Evolutionary conservation across 768 basidiomycete genomes (phyloP), one percentile per base, ranked within the genome.

Genomic region (Suillus fuscotomentosus): DNA sequence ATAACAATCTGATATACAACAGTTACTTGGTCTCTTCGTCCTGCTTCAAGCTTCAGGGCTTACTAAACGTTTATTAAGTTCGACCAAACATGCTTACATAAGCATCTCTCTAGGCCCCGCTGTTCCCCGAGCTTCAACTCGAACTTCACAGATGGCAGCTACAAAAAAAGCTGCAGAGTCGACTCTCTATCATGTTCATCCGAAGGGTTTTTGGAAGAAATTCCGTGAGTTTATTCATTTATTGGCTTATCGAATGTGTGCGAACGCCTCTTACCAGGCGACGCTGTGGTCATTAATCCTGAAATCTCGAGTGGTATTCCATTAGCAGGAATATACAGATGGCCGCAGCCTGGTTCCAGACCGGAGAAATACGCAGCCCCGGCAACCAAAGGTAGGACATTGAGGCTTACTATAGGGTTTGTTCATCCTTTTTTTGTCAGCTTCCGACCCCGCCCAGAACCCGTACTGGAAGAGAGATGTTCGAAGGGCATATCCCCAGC

Each of bases 401-500:
- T 51, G 51, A n/a, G 17, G 5, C 5, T n/a, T 24, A 15, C 67
- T 20, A 17, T 15, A 8, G 10, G 14, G 54, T 7, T 3, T 61
- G n/a, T 34, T 59, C 55, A 61, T 61, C 17, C 15, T 24, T 64
- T 47, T 63, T 36, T 34, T 47, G 53, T n/a, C 60, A 92, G 92
- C 92, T 27, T 94, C 92, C 50, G 93, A 95, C 77, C 86, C 86
- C 45, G 93, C 93, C 39, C 84, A 93, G 80, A 94, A 94, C 76
- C 92, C 91, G 63, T 98, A 98, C 83, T 96, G 91, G 89, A 97
- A 97, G 78, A 92, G 95, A 66, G 95, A 97, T 78, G 92, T 96
- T 70, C 88, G 95, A 63, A 88, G 95, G 60, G 87, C 88, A 42
- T 97, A 95, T 77, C 94, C 95, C n/a, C 92, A 90, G 69, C 88